Base-by-base conservation (phyloP, 768 basidiomycete genomes). In the Agaricus subrufescens region DNA sequence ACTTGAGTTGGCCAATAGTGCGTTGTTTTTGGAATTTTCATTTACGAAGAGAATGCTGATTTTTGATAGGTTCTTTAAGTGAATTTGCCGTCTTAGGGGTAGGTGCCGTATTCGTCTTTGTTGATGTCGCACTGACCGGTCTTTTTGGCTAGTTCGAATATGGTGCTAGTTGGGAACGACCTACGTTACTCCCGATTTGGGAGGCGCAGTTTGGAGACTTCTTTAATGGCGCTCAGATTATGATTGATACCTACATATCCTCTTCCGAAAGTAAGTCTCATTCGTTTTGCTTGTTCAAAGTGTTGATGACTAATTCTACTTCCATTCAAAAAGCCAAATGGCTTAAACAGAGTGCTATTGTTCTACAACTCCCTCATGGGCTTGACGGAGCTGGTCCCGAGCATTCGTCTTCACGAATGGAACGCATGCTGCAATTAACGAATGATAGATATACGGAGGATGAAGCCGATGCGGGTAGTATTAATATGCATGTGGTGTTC, bases 161-260 rank as follows among this genome's bases (percentile, higher is more conserved):
- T 60, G 94, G 94, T 0, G 79, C 89, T 46, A 92, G 89, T 62
- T 94, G 92, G 91, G 91, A 94, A 68, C 73, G 83, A 25, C 94
- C 93, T 0, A 80, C 84, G 60, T 67, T 94, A 23, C 71, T 95
- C 51, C 84, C 90, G 0, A 91, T 96, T 37, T 95, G 94, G 93
- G 94, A 97, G 67, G 92, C 92, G 0, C 94, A 95, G 83, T 94
- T 94, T 61, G 93, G 93, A 23, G 94, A 95, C 66, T 97, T 97
- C 71, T 89, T 91, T 74, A 95, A 97, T 63, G 92, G 92, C 2
- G 90, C 91, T 10, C 89, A 89, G 80, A 79, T 94, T 55, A 87
- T 93, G 51, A 91, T 96, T 58, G 94, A 97, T 65, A 93, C 91
- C 0, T 96, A 90, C 66, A 76, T 97, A 37, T 78, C 88, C 1